Conservation (phyloP, 768 basidiomycete genomes). For the Auriscalpium vulgare region DNA sequence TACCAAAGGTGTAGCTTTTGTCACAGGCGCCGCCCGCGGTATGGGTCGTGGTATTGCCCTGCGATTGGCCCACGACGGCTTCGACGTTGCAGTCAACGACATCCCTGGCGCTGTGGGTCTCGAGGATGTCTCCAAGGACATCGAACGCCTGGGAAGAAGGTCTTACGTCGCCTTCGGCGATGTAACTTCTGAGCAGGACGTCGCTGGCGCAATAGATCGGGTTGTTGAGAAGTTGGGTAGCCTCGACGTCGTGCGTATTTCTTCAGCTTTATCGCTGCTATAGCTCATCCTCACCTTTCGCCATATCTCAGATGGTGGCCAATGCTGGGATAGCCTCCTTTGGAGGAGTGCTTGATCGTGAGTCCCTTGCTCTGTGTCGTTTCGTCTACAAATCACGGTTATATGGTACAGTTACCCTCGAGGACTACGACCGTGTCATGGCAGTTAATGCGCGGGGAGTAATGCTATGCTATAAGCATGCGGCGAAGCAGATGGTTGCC, state of each 20-base stretch:
- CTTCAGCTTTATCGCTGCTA: not conserved
- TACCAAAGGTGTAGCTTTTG: slow-evolving; percentile 9
- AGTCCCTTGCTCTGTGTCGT: not conserved
- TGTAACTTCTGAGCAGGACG: slow-evolving; percentile 3
- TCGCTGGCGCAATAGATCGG: not conserved
- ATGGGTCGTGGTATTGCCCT: slow-evolving; percentile 15
- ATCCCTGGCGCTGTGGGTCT: slow-evolving; percentile 1
- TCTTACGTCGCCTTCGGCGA: slow-evolving; percentile 1
- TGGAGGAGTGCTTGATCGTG: not conserved
- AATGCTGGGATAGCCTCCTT: slow-evolving; percentile 6
- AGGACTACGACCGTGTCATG: slow-evolving; percentile 3
- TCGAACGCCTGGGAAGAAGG: slow-evolving; percentile 4
- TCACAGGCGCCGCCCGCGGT: slow-evolving; percentile 16
- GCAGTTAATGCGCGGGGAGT: slow-evolving; percentile 6
- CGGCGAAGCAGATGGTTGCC: slow-evolving; percentile 15
- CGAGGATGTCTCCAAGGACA: not conserved
- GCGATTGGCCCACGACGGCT: slow-evolving; percentile 15
- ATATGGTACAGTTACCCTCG: not conserved
- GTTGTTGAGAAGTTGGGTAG: slow-evolving; percentile 5
- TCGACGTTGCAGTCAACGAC: slow-evolving; percentile 14
- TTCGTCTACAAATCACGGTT: not conserved
- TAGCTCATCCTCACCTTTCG: not conserved
- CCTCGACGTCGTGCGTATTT: slow-evolving; percentile 8
- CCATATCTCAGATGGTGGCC: slow-evolving; percentile 7
- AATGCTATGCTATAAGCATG: slow-evolving; percentile 19